A percentile compares a stretch with the other conserved stretches of the same genome.
Evolutionary conservation across 1,284 basidiomycete genomes (phyloP).

Genomic region (Chiua sp.): DNA sequence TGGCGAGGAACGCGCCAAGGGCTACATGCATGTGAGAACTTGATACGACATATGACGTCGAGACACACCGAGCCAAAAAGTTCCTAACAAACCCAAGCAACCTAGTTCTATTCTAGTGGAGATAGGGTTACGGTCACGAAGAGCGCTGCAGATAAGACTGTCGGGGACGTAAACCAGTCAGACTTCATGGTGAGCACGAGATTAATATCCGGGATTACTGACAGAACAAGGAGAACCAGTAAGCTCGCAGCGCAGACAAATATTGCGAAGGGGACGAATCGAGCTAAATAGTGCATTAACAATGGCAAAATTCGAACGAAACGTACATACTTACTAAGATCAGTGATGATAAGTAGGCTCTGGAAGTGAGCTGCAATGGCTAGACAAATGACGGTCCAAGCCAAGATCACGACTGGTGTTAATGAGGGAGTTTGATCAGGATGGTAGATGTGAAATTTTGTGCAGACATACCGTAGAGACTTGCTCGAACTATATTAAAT

Average conservation of each 20-base stretch:
- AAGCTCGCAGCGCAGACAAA: conserved; percentile 75
- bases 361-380: conserved; percentile 79
- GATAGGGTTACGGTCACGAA: conserved; percentile 72
- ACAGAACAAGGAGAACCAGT: conserved; percentile 71
- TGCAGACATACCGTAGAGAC: conserved; percentile 60
- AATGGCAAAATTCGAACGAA: conserved; percentile 2
- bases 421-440: conserved; percentile 13
- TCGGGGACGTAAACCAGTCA: conserved; percentile 2
- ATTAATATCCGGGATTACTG: conserved; percentile 31
- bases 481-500: conserved; percentile 69
- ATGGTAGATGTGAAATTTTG: background rate
- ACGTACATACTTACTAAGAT: conserved; percentile 77
- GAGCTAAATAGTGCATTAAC: conserved; percentile 51
- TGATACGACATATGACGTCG: conserved; percentile 7
- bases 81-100: conserved; percentile 70
- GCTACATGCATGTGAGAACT: conserved; percentile 47
- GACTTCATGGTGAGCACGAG: background rate
- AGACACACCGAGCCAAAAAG: conserved; percentile 76
- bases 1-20: conserved; percentile 71
- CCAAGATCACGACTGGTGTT: conserved; percentile 61
- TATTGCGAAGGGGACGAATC: conserved; percentile 82
- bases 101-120: conserved; percentile 78
- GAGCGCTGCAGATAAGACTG: conserved; percentile 66
- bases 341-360: conserved; percentile 67
- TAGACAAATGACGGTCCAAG: conserved; percentile 76